Percentiles rank a stretch among this genome's conserved stretches.
These are phyloP conservation scores for Crotalaria pallida DNA, from an alignment of 306 rosid genomes.

Conservation along the genomic window DNA sequence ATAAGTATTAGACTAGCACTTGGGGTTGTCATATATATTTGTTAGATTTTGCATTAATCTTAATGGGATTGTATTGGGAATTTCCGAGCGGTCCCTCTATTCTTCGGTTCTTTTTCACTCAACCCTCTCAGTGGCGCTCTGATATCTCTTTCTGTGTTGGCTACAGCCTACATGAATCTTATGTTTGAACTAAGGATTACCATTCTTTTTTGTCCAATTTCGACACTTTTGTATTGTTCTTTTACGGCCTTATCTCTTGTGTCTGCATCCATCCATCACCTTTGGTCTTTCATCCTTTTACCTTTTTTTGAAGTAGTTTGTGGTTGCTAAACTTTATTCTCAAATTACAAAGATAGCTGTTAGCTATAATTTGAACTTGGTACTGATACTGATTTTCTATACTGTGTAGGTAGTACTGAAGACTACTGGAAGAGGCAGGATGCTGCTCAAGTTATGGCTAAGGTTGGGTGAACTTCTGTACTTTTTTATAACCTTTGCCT, in stretches of 20 bases:
- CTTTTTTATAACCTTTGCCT: constrained; percentile 15
- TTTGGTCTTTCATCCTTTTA: neutral
- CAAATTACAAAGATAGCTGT: neutral
- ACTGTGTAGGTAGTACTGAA: constrained; percentile 82
- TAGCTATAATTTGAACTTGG: neutral
- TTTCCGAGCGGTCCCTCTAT: neutral
- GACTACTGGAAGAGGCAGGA: constrained; percentile 95
- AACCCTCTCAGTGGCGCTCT: neutral
- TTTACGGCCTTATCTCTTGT: neutral
- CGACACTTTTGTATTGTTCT: neutral
- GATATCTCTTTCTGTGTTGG: neutral
- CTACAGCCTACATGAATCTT: neutral
- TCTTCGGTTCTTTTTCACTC: neutral
- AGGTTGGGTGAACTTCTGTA: constrained; percentile 40
- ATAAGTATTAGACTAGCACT: neutral
- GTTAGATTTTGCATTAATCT: neutral
- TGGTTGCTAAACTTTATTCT: neutral
- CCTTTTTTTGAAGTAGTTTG: constrained; percentile 10
- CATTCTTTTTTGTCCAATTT: neutral
- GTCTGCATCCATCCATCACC: neutral
- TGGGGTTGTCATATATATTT: neutral
- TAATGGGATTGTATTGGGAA: neutral
- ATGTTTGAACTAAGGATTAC: neutral
- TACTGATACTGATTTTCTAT: neutral
- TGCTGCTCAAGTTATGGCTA: constrained; percentile 85